Percentiles rank a stretch among this genome's conserved stretches.
These are phyloP conservation scores for Aspergillus calidoustus DNA, from an alignment of 2,329 filamentous ascomycete genomes.

Conservation along the genomic window DNA sequence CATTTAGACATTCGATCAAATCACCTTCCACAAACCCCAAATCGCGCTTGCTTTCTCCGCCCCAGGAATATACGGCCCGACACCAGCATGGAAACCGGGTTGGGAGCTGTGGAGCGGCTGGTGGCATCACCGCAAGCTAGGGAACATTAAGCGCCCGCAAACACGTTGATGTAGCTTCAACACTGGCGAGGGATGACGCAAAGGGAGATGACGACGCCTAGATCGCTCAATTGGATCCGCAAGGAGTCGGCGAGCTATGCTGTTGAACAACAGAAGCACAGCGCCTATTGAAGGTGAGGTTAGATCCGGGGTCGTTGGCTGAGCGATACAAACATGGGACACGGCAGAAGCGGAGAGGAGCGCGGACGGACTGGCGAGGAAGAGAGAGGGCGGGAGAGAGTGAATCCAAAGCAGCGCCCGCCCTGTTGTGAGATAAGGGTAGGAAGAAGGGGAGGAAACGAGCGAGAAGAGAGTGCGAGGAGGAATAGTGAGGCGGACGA, in stretches of 20 bases:
- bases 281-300: slow-evolving; percentile 5
- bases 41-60: slow-evolving; percentile 92
- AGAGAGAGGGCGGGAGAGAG: slow-evolving; percentile 9
- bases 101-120: slow-evolving; percentile 61
- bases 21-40: slow-evolving; percentile 97
- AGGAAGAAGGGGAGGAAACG: slow-evolving; percentile 8
- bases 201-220: neutral
- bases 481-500: slow-evolving; percentile 18
- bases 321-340: slow-evolving; percentile 22
- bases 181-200: neutral
- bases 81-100: slow-evolving; percentile 89
- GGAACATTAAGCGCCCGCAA: slow-evolving; percentile 9
- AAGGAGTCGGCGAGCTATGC: neutral
- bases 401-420: slow-evolving; percentile 12
- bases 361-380: neutral
- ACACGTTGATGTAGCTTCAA: neutral
- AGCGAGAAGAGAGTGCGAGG: slow-evolving; percentile 20
- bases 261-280: slow-evolving; percentile 9
- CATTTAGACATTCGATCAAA: slow-evolving; percentile 96
- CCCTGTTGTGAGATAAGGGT: slow-evolving; percentile 5
- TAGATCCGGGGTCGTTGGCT: slow-evolving; percentile 13
- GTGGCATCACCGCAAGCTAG: slow-evolving; percentile 46
- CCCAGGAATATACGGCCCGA: slow-evolving; percentile 89
- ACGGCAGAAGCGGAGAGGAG: slow-evolving; percentile 7
- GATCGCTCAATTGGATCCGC: slow-evolving; percentile 8